Evolutionary conservation across 306 rosid species (phyloP), one percentile per base, ranked within the genome.

Genomic region (Vicia sativa): DNA sequence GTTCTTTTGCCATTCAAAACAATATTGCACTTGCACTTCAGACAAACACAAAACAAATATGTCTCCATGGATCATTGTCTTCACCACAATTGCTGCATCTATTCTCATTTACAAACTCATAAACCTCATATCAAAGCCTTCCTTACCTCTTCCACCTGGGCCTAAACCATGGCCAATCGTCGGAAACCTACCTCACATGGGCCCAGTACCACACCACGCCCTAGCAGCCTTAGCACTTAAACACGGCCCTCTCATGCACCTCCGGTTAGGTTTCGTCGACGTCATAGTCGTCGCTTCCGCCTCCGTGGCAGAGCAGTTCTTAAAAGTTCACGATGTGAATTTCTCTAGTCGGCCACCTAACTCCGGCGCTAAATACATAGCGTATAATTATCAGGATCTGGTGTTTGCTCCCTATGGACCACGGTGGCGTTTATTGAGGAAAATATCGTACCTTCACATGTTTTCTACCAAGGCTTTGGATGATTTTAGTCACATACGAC

Each of bases 161-260:
- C 63, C 63, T 8, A n/a, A 21, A 9, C 63, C 63, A 57, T 57
- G 63, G 63, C 63, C 63, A 8, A 57, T 57, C 9, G 42, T 57
- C n/a, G 63, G 63, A 31, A 57, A 57, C 63, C 15, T 31, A 8
- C 63, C 63, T n/a, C 63, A 57, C 35, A 57, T 57, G 63, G 63
- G 63, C 13, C 63, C 63, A 7, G 63, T 57, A 0, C 63, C 63
- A 3, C 63, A 29, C 43, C 63, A 31, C 1, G 42, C 63, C 25
- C 63, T 57, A 0, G 63, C 63, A 4, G 25, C 43, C 3, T 57
- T 57, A 19, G 63, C 63, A 4, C 43, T 2, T 0, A 57, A 57
- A 57, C 23, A 57, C 13, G 63, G 63, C 21, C 63, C 63, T n/a
- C 63, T 57, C 13, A 57, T 57, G 63, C 63, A 57, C 12, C 63